Percentiles rank a stretch among this genome's conserved stretches.
phyloP scores from a whole-genome alignment of 2,329 filamentous ascomycete genomes.

The Didymella pinodella region DNA sequence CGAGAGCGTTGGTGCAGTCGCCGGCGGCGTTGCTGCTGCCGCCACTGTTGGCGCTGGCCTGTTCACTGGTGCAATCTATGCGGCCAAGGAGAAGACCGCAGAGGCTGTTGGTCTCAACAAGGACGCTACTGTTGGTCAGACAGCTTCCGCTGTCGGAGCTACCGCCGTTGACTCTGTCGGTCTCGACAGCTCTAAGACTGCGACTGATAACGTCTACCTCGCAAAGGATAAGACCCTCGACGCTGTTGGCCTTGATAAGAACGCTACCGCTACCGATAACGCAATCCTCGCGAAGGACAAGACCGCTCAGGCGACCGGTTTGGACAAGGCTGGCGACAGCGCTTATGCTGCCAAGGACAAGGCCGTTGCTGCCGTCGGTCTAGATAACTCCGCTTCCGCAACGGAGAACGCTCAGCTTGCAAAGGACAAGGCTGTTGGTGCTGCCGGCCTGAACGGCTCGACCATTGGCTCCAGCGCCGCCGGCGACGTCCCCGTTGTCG shows the following conservation, averaged over 20 bases:
- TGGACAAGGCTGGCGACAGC: slow-evolving; percentile 38
- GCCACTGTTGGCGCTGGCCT: slow-evolving; percentile 55
- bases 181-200: slow-evolving; percentile 50
- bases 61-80: slow-evolving; percentile 39
- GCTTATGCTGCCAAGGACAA: slow-evolving; percentile 35
- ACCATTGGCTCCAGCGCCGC: slow-evolving; percentile 38
- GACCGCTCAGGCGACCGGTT: slow-evolving; percentile 28
- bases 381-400: slow-evolving; percentile 50
- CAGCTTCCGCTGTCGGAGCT: slow-evolving; percentile 30
- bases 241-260: slow-evolving; percentile 64
- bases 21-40: slow-evolving; percentile 45
- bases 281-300: slow-evolving; percentile 29
- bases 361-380: slow-evolving; percentile 51
- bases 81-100: slow-evolving; percentile 46
- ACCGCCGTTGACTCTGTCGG: slow-evolving; percentile 48
- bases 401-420: slow-evolving; percentile 31
- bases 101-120: slow-evolving; percentile 51
- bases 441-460: slow-evolving; percentile 39
- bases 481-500: slow-evolving; percentile 62
- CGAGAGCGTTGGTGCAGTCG: slow-evolving; percentile 24
- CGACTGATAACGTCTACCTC: slow-evolving; percentile 55
- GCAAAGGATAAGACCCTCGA: slow-evolving; percentile 75
- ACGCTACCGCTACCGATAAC: slow-evolving; percentile 52
- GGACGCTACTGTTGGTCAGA: slow-evolving; percentile 47
- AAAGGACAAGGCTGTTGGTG: slow-evolving; percentile 47